Evolutionary conservation across 2,329 filamentous ascomycete genomes (phyloP).

Genomic region (Trichophyton mentagrophytes): DNA sequence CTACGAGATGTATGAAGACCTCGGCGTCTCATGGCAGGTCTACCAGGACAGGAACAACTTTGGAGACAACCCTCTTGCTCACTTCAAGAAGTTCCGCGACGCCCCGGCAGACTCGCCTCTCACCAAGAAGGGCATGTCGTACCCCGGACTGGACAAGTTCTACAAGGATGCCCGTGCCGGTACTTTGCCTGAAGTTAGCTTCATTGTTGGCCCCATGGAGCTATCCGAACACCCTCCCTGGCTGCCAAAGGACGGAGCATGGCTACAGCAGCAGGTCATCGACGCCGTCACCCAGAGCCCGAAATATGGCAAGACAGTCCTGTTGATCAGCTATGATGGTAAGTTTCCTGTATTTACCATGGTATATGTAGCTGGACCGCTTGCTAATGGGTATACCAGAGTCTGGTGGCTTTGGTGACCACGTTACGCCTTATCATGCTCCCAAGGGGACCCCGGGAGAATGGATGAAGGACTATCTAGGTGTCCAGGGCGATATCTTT

Average conservation of each 20-base stretch:
- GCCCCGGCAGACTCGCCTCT: slow-evolving; percentile 32
- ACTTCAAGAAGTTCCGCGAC: slow-evolving; percentile 42
- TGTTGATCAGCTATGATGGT: slow-evolving; percentile 42
- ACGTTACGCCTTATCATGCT: slow-evolving; percentile 41
- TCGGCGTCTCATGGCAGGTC: slow-evolving; percentile 40
- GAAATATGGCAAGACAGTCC: slow-evolving; percentile 36
- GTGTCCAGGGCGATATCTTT: slow-evolving; percentile 31
- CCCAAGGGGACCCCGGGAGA: slow-evolving; percentile 40
- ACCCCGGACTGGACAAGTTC: slow-evolving; percentile 38
- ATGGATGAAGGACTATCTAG: slow-evolving; percentile 39
- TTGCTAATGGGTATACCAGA: slow-evolving; percentile 22
- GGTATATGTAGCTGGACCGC: not conserved
- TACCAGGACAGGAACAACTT: slow-evolving; percentile 42
- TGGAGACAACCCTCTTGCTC: slow-evolving; percentile 43
- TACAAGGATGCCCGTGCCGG: slow-evolving; percentile 40
- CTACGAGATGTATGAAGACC: slow-evolving; percentile 38
- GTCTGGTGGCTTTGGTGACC: slow-evolving; percentile 44
- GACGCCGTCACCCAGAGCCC: slow-evolving; percentile 40
- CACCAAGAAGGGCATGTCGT: slow-evolving; percentile 36
- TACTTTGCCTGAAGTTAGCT: slow-evolving; percentile 40
- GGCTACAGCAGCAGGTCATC: slow-evolving; percentile 42
- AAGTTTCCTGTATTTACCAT: slow-evolving; percentile 5
- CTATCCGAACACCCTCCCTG: slow-evolving; percentile 44
- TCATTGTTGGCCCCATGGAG: slow-evolving; percentile 39
- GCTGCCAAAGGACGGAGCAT: slow-evolving; percentile 41